phyloP scores from a whole-genome alignment of 2,329 filamentous ascomycete species.

The Gnomoniopsis sp. region DNA sequence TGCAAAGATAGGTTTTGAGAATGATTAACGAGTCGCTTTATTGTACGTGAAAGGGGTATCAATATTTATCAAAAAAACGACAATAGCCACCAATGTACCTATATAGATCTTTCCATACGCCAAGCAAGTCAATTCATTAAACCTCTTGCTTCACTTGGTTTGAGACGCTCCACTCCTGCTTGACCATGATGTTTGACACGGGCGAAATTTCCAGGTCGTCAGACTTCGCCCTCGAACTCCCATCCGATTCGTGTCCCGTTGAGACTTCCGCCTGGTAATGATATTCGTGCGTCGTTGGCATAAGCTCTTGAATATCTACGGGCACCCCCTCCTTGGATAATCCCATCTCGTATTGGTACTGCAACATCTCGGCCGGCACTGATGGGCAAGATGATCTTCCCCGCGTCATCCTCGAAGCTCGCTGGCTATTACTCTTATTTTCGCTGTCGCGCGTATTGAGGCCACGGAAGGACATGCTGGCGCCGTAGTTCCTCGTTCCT shows the following conservation, averaged over 20 bases:
- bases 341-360: slow-evolving; percentile 12
- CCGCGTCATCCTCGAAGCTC: neutral
- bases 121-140: neutral
- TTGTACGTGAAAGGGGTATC: neutral
- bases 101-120: too few relatives aligned
- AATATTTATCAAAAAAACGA: neutral
- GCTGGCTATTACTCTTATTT: neutral
- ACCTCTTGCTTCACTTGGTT: slow-evolving; percentile 5
- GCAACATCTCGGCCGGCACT: slow-evolving; percentile 1
- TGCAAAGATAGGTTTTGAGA: too few relatives aligned
- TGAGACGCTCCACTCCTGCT: slow-evolving; percentile 11
- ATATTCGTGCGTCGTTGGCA: slow-evolving; percentile 1
- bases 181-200: slow-evolving; percentile 4
- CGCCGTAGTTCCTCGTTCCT: slow-evolving; percentile 2
- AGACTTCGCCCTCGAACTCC: neutral
- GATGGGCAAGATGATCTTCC: neutral
- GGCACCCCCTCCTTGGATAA: slow-evolving; percentile 4
- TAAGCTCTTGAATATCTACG: slow-evolving; percentile 8
- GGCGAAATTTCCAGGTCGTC: slow-evolving; percentile 1
- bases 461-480: neutral
- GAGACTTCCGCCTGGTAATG: slow-evolving; percentile 6
- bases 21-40: too few relatives aligned
- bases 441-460: neutral
- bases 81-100: neutral
- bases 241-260: slow-evolving; percentile 5